A percentile compares a stretch with the other conserved stretches of the same genome.
These are phyloP conservation scores for Erigeron philadelphicus DNA, from an alignment of 140 eudicot genomes.

Conservation along the genomic window DNA sequence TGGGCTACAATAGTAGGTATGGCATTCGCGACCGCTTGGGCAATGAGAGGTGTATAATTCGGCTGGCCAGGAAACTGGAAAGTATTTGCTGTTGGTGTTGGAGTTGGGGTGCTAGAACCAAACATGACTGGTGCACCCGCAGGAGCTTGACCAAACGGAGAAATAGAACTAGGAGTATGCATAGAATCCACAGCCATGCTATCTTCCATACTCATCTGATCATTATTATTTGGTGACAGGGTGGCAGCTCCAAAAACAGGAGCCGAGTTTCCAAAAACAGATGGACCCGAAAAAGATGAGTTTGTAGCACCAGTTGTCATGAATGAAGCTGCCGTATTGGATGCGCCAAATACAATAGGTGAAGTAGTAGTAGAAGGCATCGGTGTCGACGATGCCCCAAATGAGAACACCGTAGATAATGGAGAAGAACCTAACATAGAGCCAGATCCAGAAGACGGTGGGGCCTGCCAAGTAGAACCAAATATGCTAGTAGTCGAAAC, in stretches of 20 bases:
- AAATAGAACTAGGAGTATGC: constrained; percentile 31
- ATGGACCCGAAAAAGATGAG: constrained; percentile 31
- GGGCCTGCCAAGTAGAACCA: constrained; percentile 44
- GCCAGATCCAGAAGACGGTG: constrained; percentile 38
- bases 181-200: constrained; percentile 96
- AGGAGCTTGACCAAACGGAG: constrained; percentile 29
- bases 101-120: constrained; percentile 36
- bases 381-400: constrained; percentile 46
- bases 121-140: constrained; percentile 47
- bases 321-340: constrained; percentile 32
- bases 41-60: not conserved
- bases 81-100: constrained; percentile 13
- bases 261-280: constrained; percentile 43
- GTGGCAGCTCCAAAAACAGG: constrained; percentile 34
- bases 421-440: constrained; percentile 37
- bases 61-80: constrained; percentile 50
- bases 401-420: constrained; percentile 34
- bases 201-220: constrained; percentile 91
- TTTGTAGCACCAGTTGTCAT: constrained; percentile 33
- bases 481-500: constrained; percentile 38
- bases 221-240: constrained; percentile 32
- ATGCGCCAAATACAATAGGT: constrained; percentile 36
- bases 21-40: too few relatives aligned
- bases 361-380: constrained; percentile 24
- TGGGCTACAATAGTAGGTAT: too few relatives aligned